Conservation (phyloP, 345 rosid genomes). For the Arabidopsis thaliana region TAIR10.1 NC_003070.9:26874001-26874500, state of each 20-base stretch:
- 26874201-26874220: slow-evolving; percentile 2
- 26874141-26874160: slow-evolving; percentile 58
- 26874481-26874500: slow-evolving; percentile 80
- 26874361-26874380: too few relatives aligned
- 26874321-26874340: slow-evolving; percentile 86
- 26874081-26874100: slow-evolving; percentile 57
- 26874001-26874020: too few relatives aligned
- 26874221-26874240: not conserved
- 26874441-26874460: not conserved
- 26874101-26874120: slow-evolving; percentile 81
- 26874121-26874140: slow-evolving; percentile 85
- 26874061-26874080: slow-evolving; percentile 42
- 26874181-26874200: not conserved
- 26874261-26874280: slow-evolving; percentile 16
- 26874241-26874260: not conserved
- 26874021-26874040: slow-evolving; percentile 6
- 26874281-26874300: slow-evolving; percentile 71
- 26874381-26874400: too few relatives aligned
- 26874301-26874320: slow-evolving; percentile 85
- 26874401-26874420: too few relatives aligned
- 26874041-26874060: slow-evolving; percentile 36
- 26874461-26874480: slow-evolving; percentile 74
- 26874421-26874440: too few relatives aligned
- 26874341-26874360: slow-evolving; percentile 54
- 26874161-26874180: not conserved